Base-by-base conservation (phyloP, 257 asterid species). In the Jasminum sambac region DNA sequence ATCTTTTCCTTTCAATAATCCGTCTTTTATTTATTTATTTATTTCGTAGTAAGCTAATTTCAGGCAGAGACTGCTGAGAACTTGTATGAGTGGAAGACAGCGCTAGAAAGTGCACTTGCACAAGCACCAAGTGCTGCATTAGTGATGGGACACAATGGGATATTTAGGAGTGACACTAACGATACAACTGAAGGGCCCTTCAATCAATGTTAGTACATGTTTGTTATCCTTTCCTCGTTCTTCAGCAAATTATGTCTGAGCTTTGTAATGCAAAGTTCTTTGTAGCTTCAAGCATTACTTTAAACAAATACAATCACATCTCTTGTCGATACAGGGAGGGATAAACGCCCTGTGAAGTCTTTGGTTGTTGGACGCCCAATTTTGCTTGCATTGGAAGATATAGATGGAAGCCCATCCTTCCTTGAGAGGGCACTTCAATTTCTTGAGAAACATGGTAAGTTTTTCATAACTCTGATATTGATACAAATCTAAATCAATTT, bases 291-390 rank as follows among this genome's bases (percentile, higher is more conserved):
- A 60, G 55, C n/a, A 43, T 24, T 25, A 57, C 44, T 37, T 17
- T 77, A 59, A 67, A 73, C 36, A 19, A 8, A 21, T 8, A 4
- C 12, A 17, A 19, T 19, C 50, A 74, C 52, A 64, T 67, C 74
- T 50, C 63, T 44, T 46, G 72, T 78, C 72, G 11, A 78, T 79
- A 61, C 86, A 92, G 98, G 98, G 96, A 92, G 95, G 78, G 96
- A 88, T 69, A 95, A 83, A 59, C 95, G 89, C 30, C 94, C 90
- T 69, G 85, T 92, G 68, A 92, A 89, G 79, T 92, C 98, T 68
- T 80, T 92, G 86, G 98, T 92, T 60, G 95, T 91, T 76, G 98
- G 98, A 66, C 95, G 98, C 12, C 98, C 98, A 46, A 89, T 91
- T 79, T 85, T 91, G 80, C 95, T 92, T 46, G 96, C 98, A 23